A percentile compares a stretch with the other conserved stretches of the same genome.
Conservation (phyloP, 495 filamentous ascomycete genomes). For the Neurospora sp. region DNA sequence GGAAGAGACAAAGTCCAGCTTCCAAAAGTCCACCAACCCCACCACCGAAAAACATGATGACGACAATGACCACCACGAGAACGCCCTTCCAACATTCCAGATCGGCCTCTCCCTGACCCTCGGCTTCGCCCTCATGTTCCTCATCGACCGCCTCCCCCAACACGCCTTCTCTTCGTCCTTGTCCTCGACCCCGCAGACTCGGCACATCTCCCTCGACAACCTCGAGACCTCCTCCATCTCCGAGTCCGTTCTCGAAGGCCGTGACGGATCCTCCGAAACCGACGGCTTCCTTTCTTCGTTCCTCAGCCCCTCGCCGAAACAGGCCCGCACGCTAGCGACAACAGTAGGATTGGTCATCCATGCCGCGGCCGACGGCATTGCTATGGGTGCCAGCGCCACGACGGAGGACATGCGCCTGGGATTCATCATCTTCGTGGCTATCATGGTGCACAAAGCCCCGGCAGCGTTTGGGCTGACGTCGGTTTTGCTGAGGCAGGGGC, state of each 20-base stretch:
- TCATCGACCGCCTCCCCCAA: slow-evolving; percentile 80
- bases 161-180: slow-evolving; percentile 49
- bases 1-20: neutral
- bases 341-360: slow-evolving; percentile 94
- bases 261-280: slow-evolving; percentile 26
- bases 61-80: slow-evolving; percentile 14
- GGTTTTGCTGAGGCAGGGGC: slow-evolving; percentile 75
- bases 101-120: slow-evolving; percentile 79
- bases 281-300: slow-evolving; percentile 41
- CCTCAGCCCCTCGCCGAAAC: slow-evolving; percentile 38
- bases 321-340: slow-evolving; percentile 52
- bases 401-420: slow-evolving; percentile 60
- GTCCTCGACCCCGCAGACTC: slow-evolving; percentile 40
- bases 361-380: slow-evolving; percentile 91
- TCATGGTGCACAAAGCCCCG: slow-evolving; percentile 95
- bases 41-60: slow-evolving; percentile 6
- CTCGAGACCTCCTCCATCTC: slow-evolving; percentile 42
- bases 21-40: neutral
- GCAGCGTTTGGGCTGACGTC: slow-evolving; percentile 92
- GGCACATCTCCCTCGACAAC: slow-evolving; percentile 75
- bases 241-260: slow-evolving; percentile 10
- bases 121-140: slow-evolving; percentile 94
- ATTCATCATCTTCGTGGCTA: slow-evolving; percentile 87
- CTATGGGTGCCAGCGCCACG: slow-evolving; percentile 76
- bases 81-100: slow-evolving; percentile 43